phyloP scores from a whole-genome alignment of 2,329 filamentous ascomycete species.

The Sporothrix pallida region DNA sequence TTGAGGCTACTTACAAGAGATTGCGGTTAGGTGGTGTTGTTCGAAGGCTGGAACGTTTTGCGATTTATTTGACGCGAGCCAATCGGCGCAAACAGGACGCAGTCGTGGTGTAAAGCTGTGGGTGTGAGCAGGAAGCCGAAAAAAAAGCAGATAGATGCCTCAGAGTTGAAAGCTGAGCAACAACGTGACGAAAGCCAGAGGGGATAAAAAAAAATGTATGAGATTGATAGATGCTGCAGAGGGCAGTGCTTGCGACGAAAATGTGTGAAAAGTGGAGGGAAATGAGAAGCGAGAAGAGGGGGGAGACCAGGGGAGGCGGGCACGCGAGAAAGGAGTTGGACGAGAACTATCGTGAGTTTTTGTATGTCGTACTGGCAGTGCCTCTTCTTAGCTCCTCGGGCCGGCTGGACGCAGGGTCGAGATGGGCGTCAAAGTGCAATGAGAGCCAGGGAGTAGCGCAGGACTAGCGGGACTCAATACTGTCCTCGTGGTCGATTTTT shows the following conservation, averaged over 20 bases:
- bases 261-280: background rate
- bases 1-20: conserved; percentile 7
- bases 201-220: background rate
- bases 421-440: conserved; percentile 11
- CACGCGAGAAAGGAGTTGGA: background rate
- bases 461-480: conserved; percentile 19
- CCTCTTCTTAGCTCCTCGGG: conserved; percentile 5
- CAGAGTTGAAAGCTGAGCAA: background rate
- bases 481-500: conserved; percentile 31
- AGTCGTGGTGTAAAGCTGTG: conserved; percentile 29
- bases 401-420: conserved; percentile 19
- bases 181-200: background rate
- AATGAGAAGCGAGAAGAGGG: background rate
- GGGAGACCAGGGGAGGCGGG: background rate
- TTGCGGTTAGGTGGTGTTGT: conserved; percentile 3
- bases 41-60: background rate
- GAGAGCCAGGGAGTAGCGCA: conserved; percentile 27
- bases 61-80: conserved; percentile 21
- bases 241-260: background rate
- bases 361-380: background rate
- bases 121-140: conserved; percentile 18
- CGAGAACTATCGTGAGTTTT: conserved; percentile 31
- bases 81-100: conserved; percentile 31
- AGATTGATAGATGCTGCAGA: background rate
- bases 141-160: background rate